Evolutionary conservation across 2,329 filamentous ascomycete genomes (phyloP).

Genomic region (Calonectria leucothoes): DNA sequence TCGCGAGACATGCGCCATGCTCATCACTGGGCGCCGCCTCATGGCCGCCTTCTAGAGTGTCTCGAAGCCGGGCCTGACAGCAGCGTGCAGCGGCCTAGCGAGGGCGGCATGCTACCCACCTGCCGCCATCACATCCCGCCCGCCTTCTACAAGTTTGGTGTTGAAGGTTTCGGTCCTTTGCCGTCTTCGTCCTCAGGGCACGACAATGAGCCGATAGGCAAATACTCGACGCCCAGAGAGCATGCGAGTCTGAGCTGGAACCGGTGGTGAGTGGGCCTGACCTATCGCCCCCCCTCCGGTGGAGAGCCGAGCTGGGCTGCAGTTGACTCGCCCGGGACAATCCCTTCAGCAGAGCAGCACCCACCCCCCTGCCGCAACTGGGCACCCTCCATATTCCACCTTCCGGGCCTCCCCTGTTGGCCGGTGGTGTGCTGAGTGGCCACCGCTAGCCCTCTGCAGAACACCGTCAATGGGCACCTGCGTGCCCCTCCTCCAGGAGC

Average conservation of each 20-base stretch:
- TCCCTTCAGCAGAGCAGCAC: conserved; percentile 36
- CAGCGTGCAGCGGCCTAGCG: not conserved
- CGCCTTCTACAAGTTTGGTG: not conserved
- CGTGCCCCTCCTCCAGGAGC: not conserved
- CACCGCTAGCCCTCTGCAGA: conserved; percentile 16
- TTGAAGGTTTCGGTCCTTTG: conserved; percentile 2
- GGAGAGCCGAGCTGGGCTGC: not conserved
- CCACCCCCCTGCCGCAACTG: conserved; percentile 22
- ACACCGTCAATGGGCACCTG: not conserved
- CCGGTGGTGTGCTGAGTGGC: not conserved
- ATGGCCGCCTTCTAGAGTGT: not conserved
- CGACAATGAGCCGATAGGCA: conserved; percentile 2
- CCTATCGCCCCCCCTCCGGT: not conserved
- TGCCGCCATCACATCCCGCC: not conserved
- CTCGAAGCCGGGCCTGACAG: not conserved
- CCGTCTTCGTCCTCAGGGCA: not conserved
- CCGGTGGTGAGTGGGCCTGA: not conserved
- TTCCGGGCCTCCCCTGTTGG: conserved; percentile 13
- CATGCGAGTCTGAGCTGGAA: not conserved
- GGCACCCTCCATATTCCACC: conserved; percentile 16
- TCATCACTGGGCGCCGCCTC: not conserved
- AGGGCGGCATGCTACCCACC: not conserved
- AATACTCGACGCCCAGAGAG: not conserved
- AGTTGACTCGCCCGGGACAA: not conserved
- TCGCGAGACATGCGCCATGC: not conserved